phyloP scores from a whole-genome alignment of 805 yeast species.

The Monosporozyma aquatica region DNA sequence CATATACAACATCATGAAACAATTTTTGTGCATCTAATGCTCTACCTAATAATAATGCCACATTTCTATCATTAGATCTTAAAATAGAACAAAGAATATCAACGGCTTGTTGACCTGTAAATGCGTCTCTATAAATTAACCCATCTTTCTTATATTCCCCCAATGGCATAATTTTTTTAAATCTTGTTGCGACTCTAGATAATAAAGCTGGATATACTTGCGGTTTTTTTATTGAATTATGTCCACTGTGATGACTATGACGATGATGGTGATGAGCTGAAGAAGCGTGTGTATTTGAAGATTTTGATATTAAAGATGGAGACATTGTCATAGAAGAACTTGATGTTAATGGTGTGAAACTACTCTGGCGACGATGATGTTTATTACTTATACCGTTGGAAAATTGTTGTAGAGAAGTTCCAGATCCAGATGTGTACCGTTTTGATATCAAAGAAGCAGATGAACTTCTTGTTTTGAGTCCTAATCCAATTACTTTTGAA shows the following conservation, averaged over 20 bases:
- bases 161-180: conserved; percentile 57
- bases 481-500: conserved; percentile 24
- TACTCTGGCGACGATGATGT: conserved; percentile 5
- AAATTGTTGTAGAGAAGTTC: conserved; percentile 10
- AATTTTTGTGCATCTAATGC: conserved; percentile 89
- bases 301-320: conserved; percentile 4
- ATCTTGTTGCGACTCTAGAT: conserved; percentile 73
- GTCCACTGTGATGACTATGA: conserved; percentile 2
- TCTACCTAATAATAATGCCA: conserved; percentile 82
- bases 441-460: conserved; percentile 32
- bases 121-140: conserved; percentile 82
- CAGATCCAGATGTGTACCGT: conserved; percentile 31
- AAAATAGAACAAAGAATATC: conserved; percentile 80
- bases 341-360: conserved; percentile 3
- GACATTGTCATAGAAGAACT: conserved; percentile 1
- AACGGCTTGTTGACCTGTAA: conserved; percentile 90
- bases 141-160: conserved; percentile 86
- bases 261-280: conserved; percentile 8
- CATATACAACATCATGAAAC: conserved; percentile 92
- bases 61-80: conserved; percentile 81
- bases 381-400: neutral
- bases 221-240: conserved; percentile 38
- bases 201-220: conserved; percentile 82
- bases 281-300: no score
- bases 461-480: conserved; percentile 40